phyloP scores from a whole-genome alignment of 441 rosid genomes.

The Isatis lusitanica region DNA sequence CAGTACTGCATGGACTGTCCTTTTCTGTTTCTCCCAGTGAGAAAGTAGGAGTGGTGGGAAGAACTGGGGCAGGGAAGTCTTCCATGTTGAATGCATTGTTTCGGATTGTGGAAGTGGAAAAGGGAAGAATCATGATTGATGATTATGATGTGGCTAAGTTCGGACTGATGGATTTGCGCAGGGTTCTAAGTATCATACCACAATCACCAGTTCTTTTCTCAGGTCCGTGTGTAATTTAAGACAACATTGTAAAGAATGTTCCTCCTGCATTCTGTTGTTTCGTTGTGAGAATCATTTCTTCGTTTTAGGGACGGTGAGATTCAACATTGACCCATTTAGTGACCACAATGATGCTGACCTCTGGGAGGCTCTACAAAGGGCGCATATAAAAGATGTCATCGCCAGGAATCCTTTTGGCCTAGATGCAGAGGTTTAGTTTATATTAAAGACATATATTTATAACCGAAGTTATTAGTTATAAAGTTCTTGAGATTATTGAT shows the following conservation, averaged over 20 bases:
- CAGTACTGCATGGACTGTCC: constrained; percentile 81
- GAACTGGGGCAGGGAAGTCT: constrained; percentile 98
- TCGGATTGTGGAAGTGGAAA: constrained; percentile 86
- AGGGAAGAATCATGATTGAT: constrained; percentile 77
- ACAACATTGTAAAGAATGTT: background rate
- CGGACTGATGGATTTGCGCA: constrained; percentile 81
- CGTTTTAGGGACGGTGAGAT: constrained; percentile 78
- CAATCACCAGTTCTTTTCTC: constrained; percentile 98
- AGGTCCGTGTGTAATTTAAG: constrained; percentile 44
- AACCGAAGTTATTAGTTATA: background rate
- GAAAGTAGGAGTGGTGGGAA: constrained; percentile 93
- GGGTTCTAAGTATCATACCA: constrained; percentile 81
- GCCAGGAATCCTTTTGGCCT: constrained; percentile 68
- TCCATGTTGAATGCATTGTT: constrained; percentile 92
- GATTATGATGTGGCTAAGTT: constrained; percentile 64
- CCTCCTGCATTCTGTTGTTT: constrained; percentile 1
- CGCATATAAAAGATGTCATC: constrained; percentile 88
- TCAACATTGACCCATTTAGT: constrained; percentile 89
- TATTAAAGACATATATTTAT: background rate
- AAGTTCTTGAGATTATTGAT: background rate
- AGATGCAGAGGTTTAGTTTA: constrained; percentile 69
- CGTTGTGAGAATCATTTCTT: constrained; percentile 5
- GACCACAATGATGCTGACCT: constrained; percentile 91
- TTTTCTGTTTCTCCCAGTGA: constrained; percentile 70
- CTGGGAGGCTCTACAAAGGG: constrained; percentile 96